Percentiles rank a stretch among this genome's conserved stretches.
These are phyloP conservation scores for Populus trichocarpa DNA, from an alignment of 441 rosid species.

Conservation along the genomic window DNA sequence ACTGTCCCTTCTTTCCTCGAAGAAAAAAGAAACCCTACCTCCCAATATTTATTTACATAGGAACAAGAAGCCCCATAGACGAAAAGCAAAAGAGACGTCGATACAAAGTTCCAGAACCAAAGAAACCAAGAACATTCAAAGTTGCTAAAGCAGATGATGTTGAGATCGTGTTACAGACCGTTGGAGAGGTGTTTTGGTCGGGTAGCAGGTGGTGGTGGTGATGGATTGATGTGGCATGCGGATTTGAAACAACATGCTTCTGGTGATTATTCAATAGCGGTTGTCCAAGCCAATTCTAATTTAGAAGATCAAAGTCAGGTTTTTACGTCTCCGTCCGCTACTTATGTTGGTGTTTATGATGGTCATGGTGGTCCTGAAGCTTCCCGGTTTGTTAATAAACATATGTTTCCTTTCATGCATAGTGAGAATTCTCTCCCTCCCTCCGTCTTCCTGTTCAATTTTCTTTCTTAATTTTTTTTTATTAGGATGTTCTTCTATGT, in stretches of 20 bases:
- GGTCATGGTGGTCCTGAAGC: conserved; percentile 98
- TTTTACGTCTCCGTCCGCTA: conserved; percentile 59
- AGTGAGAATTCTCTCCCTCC: conserved; percentile 31
- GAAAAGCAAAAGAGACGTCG: not conserved
- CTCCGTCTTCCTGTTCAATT: not conserved
- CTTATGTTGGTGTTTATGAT: conserved; percentile 83
- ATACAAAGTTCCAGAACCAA: not conserved
- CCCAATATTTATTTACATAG: not conserved
- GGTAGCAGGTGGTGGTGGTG: conserved; percentile 31
- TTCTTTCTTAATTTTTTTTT: not conserved
- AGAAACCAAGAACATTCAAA: not conserved
- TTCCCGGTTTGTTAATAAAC: conserved; percentile 72
- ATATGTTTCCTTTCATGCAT: conserved; percentile 68
- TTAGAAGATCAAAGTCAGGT: conserved; percentile 91
- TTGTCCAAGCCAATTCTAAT: conserved; percentile 72
- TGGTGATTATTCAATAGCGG: conserved; percentile 90
- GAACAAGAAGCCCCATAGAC: not conserved
- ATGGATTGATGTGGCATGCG: conserved; percentile 69
- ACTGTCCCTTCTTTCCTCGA: not conserved
- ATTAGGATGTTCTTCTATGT: not conserved
- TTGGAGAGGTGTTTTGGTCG: conserved; percentile 64
- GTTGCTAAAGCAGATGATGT: conserved; percentile 31
- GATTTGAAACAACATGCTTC: conserved; percentile 70
- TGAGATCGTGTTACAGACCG: conserved; percentile 58
- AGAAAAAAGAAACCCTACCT: not conserved